Evolutionary conservation across 495 filamentous ascomycete species (phyloP), one percentile per base, ranked within the genome.

Genomic region (Trichocladium uniseriatum): DNA sequence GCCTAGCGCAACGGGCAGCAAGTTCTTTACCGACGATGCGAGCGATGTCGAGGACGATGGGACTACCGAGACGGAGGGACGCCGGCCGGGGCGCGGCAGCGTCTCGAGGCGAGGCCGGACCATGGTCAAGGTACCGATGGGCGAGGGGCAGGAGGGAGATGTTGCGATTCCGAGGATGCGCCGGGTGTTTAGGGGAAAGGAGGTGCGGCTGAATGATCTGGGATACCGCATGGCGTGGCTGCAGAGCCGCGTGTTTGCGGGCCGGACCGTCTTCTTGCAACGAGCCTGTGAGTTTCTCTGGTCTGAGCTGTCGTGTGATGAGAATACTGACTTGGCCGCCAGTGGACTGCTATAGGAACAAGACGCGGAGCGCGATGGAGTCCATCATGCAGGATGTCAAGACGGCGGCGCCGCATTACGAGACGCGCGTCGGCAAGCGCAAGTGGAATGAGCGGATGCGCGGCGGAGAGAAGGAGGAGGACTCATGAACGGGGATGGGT

Each of bases 261-360:
- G 81, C 5, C 75, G 87, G 57, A 86, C 81, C 40, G 72, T 95
- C 52, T 98, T 98, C 62, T 69, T 97, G 64, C 92, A 98, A 68
- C 81, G 85, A 73, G 89, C 89, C 55, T 70, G 91, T 96, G 71
- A 81, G 89, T 87, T 24, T 21, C 37, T 15, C 19, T 36, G 22
- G 14, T 10, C 36, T 27, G 8, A 3, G 24, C 8, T 27, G 24
- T 22, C 13, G 41, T 39, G 31, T 43, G 36, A 11, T 49, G 14
- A n/a, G n/a, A n/a, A n/a, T 11, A 29, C 21, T 28, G 6, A 22
- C 16, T 6, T 48, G 15, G 32, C n/a, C 51, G 34, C 54, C 51
- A 97, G 91, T 98, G 63, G 92, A 98, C 58, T 86, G 83, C 47
- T 96, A 96, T 64, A 79, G 92, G 29, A 94, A 89, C 60, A 98